These are phyloP conservation scores for Mycena sp. DNA, from an alignment of 1,284 basidiomycete genomes.

Conservation along the genomic window DNA sequence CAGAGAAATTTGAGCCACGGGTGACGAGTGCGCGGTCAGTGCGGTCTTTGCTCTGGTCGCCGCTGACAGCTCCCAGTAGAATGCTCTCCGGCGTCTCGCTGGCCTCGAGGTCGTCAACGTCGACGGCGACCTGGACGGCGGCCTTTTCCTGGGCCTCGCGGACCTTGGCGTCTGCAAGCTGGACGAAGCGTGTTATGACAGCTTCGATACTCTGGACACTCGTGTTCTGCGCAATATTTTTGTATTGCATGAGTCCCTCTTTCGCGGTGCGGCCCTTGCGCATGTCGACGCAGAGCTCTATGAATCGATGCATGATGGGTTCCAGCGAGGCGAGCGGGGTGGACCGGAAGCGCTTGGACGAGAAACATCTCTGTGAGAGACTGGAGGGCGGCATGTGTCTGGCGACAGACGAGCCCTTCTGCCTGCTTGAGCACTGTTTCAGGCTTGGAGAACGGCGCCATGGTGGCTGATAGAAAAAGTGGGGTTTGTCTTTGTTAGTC, in stretches of 20 bases:
- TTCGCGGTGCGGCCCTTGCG: constrained; percentile 94
- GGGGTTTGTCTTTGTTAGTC: too few species aligned
- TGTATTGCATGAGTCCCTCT: constrained; percentile 96
- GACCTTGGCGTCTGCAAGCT: constrained; percentile 89
- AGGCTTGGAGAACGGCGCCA: constrained; percentile 92
- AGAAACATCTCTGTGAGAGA: constrained; percentile 93
- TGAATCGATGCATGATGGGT: constrained; percentile 93
- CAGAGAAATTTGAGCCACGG: constrained; percentile 99
- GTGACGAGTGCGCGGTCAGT: constrained; percentile 96
- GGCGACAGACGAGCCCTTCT: constrained; percentile 90
- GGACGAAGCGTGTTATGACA: constrained; percentile 92
- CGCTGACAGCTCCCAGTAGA: constrained; percentile 87
- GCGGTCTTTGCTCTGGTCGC: constrained; percentile 93
- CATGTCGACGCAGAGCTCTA: constrained; percentile 97
- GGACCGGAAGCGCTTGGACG: constrained; percentile 93
- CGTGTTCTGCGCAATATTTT: constrained; percentile 95
- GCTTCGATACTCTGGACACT: constrained; percentile 93
- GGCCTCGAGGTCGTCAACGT: constrained; percentile 91
- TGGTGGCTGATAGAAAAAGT: too few species aligned
- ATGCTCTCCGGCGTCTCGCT: constrained; percentile 95
- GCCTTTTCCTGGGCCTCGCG: constrained; percentile 89
- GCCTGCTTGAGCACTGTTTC: constrained; percentile 93
- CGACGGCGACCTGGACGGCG: constrained; percentile 74
- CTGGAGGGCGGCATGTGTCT: constrained; percentile 89
- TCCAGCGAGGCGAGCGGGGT: constrained; percentile 92